Evolutionary conservation across 2,329 filamentous ascomycete genomes (phyloP).

Genomic region (Epichloe hybrida): DNA sequence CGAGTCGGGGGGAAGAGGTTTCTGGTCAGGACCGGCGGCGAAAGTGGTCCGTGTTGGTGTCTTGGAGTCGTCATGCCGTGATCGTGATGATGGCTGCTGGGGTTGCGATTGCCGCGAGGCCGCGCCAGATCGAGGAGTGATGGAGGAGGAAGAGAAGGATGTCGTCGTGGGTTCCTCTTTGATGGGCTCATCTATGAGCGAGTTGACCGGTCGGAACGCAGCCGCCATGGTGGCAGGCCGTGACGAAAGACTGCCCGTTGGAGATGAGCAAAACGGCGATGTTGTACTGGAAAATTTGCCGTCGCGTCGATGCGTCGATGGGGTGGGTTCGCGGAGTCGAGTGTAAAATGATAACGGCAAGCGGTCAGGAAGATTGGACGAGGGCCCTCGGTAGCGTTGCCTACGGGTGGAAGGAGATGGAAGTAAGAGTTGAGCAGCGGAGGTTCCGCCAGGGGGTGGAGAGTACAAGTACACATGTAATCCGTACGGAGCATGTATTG

Average conservation of each 20-base stretch:
- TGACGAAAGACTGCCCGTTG: not conserved
- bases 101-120: constrained; percentile 18
- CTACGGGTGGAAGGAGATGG: constrained; percentile 3
- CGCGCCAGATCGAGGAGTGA: constrained; percentile 23
- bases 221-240: constrained; percentile 27
- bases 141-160: constrained; percentile 14
- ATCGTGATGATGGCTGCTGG: constrained; percentile 12
- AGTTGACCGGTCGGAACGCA: constrained; percentile 35
- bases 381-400: constrained; percentile 10
- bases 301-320: not conserved
- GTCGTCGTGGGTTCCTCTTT: constrained; percentile 24
- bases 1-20: constrained; percentile 36
- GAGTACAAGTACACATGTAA: not conserved
- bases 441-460: constrained; percentile 5
- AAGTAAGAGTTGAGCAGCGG: constrained; percentile 7
- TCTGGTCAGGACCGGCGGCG: constrained; percentile 30
- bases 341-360: not conserved
- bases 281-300: not conserved
- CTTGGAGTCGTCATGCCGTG: constrained; percentile 30
- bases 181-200: constrained; percentile 20
- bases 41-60: constrained; percentile 53
- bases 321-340: not conserved
- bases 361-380: not conserved
- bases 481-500: not conserved
- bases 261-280: not conserved